Evolutionary conservation across 164 flowering plant genomes (phyloP).

Genomic region (grape (Vitis vinifera)): DNA sequence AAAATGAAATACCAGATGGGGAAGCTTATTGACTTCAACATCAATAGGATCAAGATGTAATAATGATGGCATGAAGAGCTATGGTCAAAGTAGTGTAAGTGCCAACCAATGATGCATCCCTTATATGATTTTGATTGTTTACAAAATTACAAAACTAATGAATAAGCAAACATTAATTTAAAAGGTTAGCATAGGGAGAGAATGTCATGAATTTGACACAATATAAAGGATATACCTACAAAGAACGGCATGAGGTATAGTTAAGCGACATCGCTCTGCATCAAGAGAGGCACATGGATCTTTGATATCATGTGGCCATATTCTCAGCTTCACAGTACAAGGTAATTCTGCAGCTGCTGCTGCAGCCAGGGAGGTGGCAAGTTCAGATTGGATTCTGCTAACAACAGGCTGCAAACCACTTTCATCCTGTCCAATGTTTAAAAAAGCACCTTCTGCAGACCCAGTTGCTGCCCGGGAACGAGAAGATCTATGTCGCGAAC

Average conservation of each 20-base stretch:
- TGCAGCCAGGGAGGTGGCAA: conserved; percentile 77
- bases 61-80: background rate
- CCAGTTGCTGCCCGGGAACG: conserved; percentile 43
- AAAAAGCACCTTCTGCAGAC: conserved; percentile 41
- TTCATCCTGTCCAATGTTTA: conserved; percentile 33
- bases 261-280: conserved; percentile 66
- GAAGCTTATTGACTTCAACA: background rate
- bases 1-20: background rate
- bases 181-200: background rate
- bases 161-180: conserved; percentile 1
- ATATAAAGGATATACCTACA: conserved; percentile 62
- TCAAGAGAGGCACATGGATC: conserved; percentile 75
- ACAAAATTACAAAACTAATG: background rate
- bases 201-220: background rate
- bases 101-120: background rate
- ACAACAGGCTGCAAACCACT: conserved; percentile 49
- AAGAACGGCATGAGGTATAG: conserved; percentile 96
- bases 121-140: background rate
- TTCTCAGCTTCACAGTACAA: conserved; percentile 88
- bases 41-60: background rate
- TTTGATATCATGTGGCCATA: conserved; percentile 88
- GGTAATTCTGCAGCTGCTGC: conserved; percentile 94
- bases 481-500: conserved; percentile 48
- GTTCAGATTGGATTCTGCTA: conserved; percentile 66
- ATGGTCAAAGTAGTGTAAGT: background rate